Evolutionary conservation across 148 eudicot genomes (phyloP), one percentile per base, ranked within the genome.

Genomic region (Oxyria digyna): DNA sequence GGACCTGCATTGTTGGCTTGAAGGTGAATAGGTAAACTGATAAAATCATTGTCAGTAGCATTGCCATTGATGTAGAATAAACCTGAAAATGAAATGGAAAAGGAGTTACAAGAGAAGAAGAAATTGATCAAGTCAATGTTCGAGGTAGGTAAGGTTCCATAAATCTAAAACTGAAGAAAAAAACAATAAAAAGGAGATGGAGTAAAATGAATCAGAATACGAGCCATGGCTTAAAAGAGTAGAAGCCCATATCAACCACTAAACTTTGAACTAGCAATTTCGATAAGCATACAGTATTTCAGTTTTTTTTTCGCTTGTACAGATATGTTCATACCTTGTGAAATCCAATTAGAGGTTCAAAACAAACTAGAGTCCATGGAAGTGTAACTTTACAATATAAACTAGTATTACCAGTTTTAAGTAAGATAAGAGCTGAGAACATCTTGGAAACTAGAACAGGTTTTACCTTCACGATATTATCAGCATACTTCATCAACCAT

Each of bases 401-500:
- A 57, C 14, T 57, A 18, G 64, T 26, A n/a, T n/a, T n/a, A n/a
- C n/a, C n/a, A 57, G 29, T 57, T 57, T 15, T 37, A 57, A 57
- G 29, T 13, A 11, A 57, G 6, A 13, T 3, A 14, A 20, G 14
- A 26, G 9, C 3, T 13, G 2, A 0, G 8, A 14, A 5, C 10
- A 0, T 27, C 62, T 46, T 48, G 17, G 26, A 31, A 33, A 49
- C 38, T 11, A 33, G 4, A 52, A 38, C 1, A 20, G 29, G 55
- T 0, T 8, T 74, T 79, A 91, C 97, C 97, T 91, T 91, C 37
- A 91, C 89, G 67, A 88, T 88, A 67, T 91, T 91, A 81, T 94
- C 99, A 0, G 99, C 97, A 81, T 91, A 85, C 83, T 94, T 94
- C 99, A 94, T 94, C 46, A 94, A 78, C 99, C 99, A 94, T 62